Percentiles rank a stretch among this genome's conserved stretches.
Conservation (phyloP, 371 early-diverging fungal genomes). For the Actinomortierella ambigua region DNA sequence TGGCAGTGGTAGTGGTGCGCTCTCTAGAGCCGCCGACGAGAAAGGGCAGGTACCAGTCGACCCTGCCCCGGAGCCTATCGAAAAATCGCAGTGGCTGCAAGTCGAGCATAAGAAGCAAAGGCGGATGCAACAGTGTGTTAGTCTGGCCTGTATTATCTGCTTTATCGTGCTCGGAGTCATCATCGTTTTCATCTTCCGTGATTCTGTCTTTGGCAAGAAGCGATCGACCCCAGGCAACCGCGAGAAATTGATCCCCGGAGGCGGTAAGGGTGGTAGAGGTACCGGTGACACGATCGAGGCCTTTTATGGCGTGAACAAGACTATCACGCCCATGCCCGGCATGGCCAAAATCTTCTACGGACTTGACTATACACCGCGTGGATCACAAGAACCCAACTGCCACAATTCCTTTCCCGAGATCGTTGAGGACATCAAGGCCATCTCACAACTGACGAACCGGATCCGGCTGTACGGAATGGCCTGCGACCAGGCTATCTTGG, state of each 20-base stretch:
- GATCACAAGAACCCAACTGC: conserved; percentile 47
- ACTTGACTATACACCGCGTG: conserved; percentile 46
- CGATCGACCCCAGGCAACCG: too few relatives aligned
- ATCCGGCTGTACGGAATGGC: conserved; percentile 49
- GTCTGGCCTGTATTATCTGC: conserved; percentile 23
- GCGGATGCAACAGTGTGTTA: conserved; percentile 22
- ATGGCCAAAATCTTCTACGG: conserved; percentile 47
- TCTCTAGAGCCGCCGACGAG: too few relatives aligned
- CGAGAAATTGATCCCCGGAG: too few relatives aligned
- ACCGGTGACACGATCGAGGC: conserved; percentile 16
- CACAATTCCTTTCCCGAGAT: conserved; percentile 31
- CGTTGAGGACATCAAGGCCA: conserved; percentile 48
- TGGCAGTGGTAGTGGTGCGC: too few relatives aligned
- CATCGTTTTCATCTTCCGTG: conserved; percentile 15
- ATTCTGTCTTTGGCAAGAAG: conserved; percentile 12
- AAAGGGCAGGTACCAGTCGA: too few relatives aligned
- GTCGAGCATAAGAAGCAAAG: conserved; percentile 21
- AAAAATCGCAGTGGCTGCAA: conserved; percentile 12
- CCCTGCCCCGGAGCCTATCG: too few relatives aligned
- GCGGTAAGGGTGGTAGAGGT: too few relatives aligned
- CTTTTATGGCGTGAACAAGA: conserved; percentile 25
- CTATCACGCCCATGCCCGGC: conserved; percentile 25
- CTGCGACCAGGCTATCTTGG: conserved; percentile 41
- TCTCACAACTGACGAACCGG: conserved; percentile 46
- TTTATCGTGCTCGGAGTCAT: conserved; percentile 26